These are phyloP conservation scores for Pseudogymnoascus sp. DNA, from an alignment of 2,329 filamentous ascomycete species.

Conservation along the genomic window DNA sequence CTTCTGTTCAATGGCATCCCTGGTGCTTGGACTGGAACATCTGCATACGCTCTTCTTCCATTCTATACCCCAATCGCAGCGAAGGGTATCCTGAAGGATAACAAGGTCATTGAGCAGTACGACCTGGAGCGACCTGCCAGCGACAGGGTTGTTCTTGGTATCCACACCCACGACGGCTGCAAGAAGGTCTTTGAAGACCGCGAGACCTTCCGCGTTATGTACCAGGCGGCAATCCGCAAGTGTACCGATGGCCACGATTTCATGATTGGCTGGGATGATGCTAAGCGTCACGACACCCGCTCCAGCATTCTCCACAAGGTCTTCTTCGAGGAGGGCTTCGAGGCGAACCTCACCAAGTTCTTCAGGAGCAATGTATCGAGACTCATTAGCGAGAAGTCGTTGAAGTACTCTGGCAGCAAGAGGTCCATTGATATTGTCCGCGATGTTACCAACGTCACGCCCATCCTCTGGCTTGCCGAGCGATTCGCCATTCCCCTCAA, in stretches of 20 bases:
- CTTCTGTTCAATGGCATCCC: constrained; percentile 41
- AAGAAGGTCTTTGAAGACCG: constrained; percentile 43
- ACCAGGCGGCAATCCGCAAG: constrained; percentile 35
- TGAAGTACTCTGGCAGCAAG: constrained; percentile 36
- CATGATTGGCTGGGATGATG: constrained; percentile 40
- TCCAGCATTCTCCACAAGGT: constrained; percentile 39
- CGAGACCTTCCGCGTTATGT: constrained; percentile 42
- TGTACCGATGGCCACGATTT: constrained; percentile 41
- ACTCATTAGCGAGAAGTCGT: constrained; percentile 40
- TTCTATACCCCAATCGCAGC: constrained; percentile 45
- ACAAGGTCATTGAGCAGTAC: constrained; percentile 39
- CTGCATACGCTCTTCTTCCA: constrained; percentile 40
- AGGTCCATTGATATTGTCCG: constrained; percentile 48
- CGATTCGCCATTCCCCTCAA: constrained; percentile 59
- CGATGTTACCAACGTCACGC: constrained; percentile 61
- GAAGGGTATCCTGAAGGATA: constrained; percentile 39
- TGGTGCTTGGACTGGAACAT: constrained; percentile 41
- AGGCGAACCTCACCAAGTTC: constrained; percentile 36
- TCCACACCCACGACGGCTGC: constrained; percentile 44
- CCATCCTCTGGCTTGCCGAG: constrained; percentile 45
- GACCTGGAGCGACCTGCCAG: constrained; percentile 37
- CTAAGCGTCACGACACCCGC: constrained; percentile 34
- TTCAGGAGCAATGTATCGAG: constrained; percentile 36
- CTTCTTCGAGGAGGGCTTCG: constrained; percentile 37
- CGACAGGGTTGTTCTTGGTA: constrained; percentile 36